Evolutionary conservation across 2,329 filamentous ascomycete genomes (phyloP).

Genomic region (Coleophoma eucalyptorum): DNA sequence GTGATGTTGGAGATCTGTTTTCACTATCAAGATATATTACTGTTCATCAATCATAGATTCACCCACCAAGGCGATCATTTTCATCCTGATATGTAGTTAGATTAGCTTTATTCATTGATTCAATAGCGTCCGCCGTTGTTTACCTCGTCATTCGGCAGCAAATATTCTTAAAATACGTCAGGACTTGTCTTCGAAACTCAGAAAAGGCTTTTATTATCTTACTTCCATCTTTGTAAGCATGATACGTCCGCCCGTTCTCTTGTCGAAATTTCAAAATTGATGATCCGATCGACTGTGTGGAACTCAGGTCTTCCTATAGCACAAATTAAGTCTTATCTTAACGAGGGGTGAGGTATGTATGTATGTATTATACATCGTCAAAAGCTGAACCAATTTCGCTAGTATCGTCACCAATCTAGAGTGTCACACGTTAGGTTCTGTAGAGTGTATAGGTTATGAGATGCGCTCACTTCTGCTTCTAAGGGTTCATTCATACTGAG

Average conservation of each 20-base stretch:
- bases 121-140: not conserved
- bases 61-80: not conserved
- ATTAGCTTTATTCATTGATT: not conserved
- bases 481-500: not conserved
- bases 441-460: not conserved
- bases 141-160: constrained; percentile 6
- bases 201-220: not conserved
- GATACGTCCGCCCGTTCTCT: constrained; percentile 34
- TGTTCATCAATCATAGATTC: not conserved
- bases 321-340: not conserved
- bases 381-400: not conserved
- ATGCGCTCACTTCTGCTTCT: not conserved
- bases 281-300: constrained; percentile 11
- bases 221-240: constrained; percentile 20
- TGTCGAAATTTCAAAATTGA: constrained; percentile 30
- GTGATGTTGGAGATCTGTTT: constrained; percentile 31
- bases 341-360: not conserved
- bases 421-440: not conserved
- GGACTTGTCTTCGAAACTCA: not conserved
- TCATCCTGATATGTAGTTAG: not conserved
- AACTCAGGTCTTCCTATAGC: not conserved
- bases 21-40: not conserved
- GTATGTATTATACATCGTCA: not conserved
- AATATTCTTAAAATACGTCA: not conserved
- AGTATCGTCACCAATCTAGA: not conserved